Percentiles rank a stretch among this genome's conserved stretches.
Evolutionary conservation across 257 asterid genomes (phyloP).

Genomic region (Craterostigma plantagineum): DNA sequence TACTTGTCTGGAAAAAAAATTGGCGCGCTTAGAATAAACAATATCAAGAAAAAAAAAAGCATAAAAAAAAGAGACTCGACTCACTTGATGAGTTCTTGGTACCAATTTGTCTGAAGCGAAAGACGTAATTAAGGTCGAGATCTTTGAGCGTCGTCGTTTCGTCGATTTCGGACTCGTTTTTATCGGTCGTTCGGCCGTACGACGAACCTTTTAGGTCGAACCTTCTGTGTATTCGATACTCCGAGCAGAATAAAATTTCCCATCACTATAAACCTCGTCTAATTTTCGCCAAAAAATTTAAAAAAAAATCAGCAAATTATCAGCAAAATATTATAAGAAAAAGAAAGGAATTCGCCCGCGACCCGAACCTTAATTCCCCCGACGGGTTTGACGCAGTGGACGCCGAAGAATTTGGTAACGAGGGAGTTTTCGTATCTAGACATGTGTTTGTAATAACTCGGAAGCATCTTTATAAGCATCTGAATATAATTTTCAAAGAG

Average conservation of each 20-base stretch:
- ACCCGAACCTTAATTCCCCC: slow-evolving; percentile 82
- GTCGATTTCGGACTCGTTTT: slow-evolving; percentile 48
- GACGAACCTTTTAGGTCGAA: slow-evolving; percentile 80
- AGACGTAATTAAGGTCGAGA: slow-evolving; percentile 55
- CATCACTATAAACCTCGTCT: slow-evolving; percentile 88
- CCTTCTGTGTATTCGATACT: slow-evolving; percentile 56
- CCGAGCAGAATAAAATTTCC: slow-evolving; percentile 80
- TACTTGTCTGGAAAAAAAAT: slow-evolving; percentile 33
- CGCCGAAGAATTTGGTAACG: slow-evolving; percentile 82
- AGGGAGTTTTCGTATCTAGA: slow-evolving; percentile 73
- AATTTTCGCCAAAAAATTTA: slow-evolving; percentile 1
- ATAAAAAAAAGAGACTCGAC: slow-evolving; percentile 10
- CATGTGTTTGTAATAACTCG: slow-evolving; percentile 64
- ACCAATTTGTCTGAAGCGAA: slow-evolving; percentile 45
- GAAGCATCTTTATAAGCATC: slow-evolving; percentile 97
- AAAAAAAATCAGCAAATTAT: slow-evolving; percentile 10
- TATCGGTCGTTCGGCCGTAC: slow-evolving; percentile 58
- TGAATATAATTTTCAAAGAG: no score
- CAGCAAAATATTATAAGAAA: neutral
- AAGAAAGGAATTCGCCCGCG: no score
- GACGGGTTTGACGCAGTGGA: slow-evolving; percentile 93
- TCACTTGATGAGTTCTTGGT: slow-evolving; percentile 59
- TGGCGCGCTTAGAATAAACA: neutral
- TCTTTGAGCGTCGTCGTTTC: slow-evolving; percentile 78
- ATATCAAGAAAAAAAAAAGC: neutral